Percentiles rank a stretch among this genome's conserved stretches.
Evolutionary conservation across 202 grass and related monocot genomes (phyloP).

Genomic region (Digitaria exilis): DNA sequence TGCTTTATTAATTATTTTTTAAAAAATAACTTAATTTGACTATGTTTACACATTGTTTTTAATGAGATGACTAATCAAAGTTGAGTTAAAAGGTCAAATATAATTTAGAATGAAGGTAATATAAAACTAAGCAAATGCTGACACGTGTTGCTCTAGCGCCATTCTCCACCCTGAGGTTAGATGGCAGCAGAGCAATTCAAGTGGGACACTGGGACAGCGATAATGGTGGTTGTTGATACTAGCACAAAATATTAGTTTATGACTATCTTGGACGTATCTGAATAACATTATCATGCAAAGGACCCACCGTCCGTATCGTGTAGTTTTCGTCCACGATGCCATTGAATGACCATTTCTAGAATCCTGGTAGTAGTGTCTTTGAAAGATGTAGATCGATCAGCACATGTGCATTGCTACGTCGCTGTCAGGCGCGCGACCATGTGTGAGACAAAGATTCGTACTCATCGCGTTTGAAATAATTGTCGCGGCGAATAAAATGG

Average conservation of each 20-base stretch:
- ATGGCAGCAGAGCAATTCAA: neutral
- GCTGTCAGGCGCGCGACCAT: slow-evolving; percentile 19
- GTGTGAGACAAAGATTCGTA: slow-evolving; percentile 35
- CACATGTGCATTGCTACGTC: slow-evolving; percentile 25
- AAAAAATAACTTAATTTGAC: no score
- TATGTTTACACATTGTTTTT: no score
- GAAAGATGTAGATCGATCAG: neutral
- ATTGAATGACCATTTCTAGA: neutral
- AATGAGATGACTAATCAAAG: no score
- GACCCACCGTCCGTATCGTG: neutral
- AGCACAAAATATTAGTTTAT: neutral
- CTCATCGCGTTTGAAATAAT: slow-evolving; percentile 34
- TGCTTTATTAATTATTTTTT: no score
- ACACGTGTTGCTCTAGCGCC: slow-evolving; percentile 9
- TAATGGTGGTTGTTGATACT: slow-evolving; percentile 7
- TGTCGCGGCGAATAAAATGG: neutral
- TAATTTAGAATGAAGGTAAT: no score
- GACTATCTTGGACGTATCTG: neutral
- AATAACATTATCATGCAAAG: neutral
- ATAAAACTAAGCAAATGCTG: neutral
- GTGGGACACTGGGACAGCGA: neutral
- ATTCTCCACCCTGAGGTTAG: neutral
- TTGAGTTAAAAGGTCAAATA: no score
- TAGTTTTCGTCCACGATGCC: slow-evolving; percentile 2
- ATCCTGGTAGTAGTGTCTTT: neutral